Conservation (phyloP, 2,329 filamentous ascomycete species). For the Colletotrichum falcatum region DNA sequence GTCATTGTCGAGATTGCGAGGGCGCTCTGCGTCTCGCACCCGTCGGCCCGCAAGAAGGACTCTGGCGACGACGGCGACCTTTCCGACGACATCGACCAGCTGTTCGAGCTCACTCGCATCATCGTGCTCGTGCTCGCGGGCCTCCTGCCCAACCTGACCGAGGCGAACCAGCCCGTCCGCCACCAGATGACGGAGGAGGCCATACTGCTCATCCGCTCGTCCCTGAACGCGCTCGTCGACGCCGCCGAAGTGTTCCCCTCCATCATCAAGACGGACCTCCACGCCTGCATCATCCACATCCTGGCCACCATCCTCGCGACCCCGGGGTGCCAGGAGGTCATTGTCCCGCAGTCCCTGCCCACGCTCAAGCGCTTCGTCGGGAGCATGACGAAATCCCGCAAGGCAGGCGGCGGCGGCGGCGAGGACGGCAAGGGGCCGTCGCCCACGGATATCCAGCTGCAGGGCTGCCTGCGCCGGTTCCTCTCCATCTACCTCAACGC, state of each 20-base stretch:
- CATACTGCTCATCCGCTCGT: constrained; percentile 80
- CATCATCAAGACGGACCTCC: constrained; percentile 95
- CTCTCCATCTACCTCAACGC: constrained; percentile 81
- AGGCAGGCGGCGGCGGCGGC: constrained; percentile 44
- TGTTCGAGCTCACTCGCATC: constrained; percentile 96
- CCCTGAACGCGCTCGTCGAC: constrained; percentile 90
- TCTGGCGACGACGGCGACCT: constrained; percentile 80
- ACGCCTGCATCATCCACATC: constrained; percentile 96
- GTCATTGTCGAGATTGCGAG: constrained; percentile 96
- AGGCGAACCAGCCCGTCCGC: constrained; percentile 73
- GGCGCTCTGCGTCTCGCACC: constrained; percentile 90
- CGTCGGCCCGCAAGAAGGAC: constrained; percentile 80
- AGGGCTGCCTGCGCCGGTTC: constrained; percentile 85
- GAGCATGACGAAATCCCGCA: constrained; percentile 70
- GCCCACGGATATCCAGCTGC: constrained; percentile 76
- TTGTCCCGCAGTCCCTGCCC: constrained; percentile 89
- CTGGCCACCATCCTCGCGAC: constrained; percentile 94
- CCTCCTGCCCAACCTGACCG: constrained; percentile 84
- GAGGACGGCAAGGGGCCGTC: constrained; percentile 52
- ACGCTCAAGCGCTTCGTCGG: constrained; percentile 92
- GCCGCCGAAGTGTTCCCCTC: constrained; percentile 95
- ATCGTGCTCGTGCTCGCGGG: constrained; percentile 94
- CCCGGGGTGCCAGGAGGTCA: constrained; percentile 85
- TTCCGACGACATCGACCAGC: constrained; percentile 96
- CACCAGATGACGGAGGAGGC: constrained; percentile 90